phyloP scores from a whole-genome alignment of 331 rosid genomes.

The Phaseolus coccineus region DNA sequence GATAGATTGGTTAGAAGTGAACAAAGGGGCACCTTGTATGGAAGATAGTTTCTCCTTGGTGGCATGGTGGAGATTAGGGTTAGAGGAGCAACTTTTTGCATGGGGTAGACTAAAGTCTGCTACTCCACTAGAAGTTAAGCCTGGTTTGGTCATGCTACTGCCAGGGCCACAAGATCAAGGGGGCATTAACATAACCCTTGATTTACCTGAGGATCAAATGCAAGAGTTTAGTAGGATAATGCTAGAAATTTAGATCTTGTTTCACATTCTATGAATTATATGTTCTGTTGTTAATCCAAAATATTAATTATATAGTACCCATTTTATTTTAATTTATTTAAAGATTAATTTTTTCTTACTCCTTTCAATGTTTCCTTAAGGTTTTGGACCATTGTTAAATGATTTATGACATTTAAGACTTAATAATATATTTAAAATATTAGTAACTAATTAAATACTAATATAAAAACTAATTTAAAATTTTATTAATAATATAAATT shows the following conservation, averaged over 20 bases:
- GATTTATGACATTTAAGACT: no score
- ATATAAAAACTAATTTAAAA: no score
- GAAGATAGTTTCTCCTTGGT: slow-evolving; percentile 63
- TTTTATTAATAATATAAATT: no score
- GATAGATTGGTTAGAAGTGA: slow-evolving; percentile 66
- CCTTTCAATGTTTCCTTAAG: background rate
- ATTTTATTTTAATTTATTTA: background rate
- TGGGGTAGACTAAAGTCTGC: slow-evolving; percentile 63
- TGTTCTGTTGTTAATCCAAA: background rate
- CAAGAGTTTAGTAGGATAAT: slow-evolving; percentile 52
- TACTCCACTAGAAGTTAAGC: slow-evolving; percentile 50
- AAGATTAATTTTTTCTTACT: background rate
- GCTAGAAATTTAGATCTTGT: slow-evolving; percentile 34
- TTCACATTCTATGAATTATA: slow-evolving; percentile 19
- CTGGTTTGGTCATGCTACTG: slow-evolving; percentile 58
- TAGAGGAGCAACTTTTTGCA: slow-evolving; percentile 55
- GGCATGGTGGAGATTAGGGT: slow-evolving; percentile 61
- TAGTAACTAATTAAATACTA: no score
- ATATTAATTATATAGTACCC: background rate
- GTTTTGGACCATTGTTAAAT: background rate
- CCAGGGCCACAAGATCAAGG: slow-evolving; percentile 47
- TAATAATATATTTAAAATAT: no score
- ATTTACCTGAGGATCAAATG: slow-evolving; percentile 53
- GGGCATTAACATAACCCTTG: slow-evolving; percentile 53
- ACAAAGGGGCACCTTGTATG: slow-evolving; percentile 60